phyloP scores from a whole-genome alignment of 805 yeast species.

The Schwanniomyces occidentalis region DNA sequence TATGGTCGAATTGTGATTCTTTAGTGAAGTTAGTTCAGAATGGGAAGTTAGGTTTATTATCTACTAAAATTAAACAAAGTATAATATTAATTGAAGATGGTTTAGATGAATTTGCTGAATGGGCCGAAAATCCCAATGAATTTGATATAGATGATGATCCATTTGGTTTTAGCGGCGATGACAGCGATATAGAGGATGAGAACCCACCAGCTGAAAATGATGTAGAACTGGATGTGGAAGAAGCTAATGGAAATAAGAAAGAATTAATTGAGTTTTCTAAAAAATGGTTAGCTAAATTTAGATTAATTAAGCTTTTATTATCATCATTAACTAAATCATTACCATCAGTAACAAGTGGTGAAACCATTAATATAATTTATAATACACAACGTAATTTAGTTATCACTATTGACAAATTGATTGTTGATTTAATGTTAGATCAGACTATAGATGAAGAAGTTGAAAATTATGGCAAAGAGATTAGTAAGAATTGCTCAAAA shows the following conservation, averaged over 20 bases:
- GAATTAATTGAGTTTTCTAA: conserved; percentile 43
- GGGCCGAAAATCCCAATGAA: conserved; percentile 62
- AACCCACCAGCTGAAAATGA: conserved; percentile 16
- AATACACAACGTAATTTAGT: conserved; percentile 43
- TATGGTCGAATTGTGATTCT: conserved; percentile 69
- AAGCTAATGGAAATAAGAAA: conserved; percentile 19
- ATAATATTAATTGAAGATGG: conserved; percentile 58
- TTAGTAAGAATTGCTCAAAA: conserved; percentile 26
- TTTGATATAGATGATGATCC: conserved; percentile 49
- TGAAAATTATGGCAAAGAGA: conserved; percentile 19
- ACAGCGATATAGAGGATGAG: conserved; percentile 27
- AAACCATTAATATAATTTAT: conserved; percentile 49
- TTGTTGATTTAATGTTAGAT: conserved; percentile 56
- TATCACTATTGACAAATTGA: conserved; percentile 54
- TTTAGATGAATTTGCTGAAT: conserved; percentile 64
- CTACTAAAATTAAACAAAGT: conserved; percentile 44
- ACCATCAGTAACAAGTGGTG: conserved; percentile 44
- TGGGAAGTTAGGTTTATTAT: conserved; percentile 58
- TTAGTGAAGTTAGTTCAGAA: conserved; percentile 40
- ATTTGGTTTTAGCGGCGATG: conserved; percentile 46
- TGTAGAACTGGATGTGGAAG: conserved; percentile 17
- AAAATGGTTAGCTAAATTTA: conserved; percentile 53
- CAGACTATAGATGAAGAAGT: conserved; percentile 39
- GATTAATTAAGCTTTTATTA: conserved; percentile 58
- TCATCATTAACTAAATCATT: conserved; percentile 59